Conservation (phyloP, 495 filamentous ascomycete species). For the Talaromyces trachyspermus region DNA sequence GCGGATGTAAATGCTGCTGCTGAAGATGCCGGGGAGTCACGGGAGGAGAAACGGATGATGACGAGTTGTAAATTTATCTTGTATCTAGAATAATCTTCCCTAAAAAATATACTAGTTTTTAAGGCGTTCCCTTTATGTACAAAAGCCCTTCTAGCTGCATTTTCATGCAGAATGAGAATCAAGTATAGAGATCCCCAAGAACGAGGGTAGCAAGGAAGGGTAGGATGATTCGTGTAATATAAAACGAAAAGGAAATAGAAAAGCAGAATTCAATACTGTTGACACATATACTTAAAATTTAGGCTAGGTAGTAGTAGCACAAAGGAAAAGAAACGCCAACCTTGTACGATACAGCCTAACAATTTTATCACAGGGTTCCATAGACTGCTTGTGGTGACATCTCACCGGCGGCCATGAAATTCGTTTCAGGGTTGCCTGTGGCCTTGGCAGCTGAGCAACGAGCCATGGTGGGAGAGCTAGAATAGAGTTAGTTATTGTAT, state of each 20-base stretch:
- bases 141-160: conserved; percentile 4
- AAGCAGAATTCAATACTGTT: conserved; percentile 36
- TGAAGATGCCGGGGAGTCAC: conserved; percentile 16
- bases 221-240: conserved; percentile 7
- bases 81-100: too few species aligned
- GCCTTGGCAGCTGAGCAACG: conserved; percentile 83
- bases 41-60: conserved; percentile 45
- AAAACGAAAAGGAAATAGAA: conserved; percentile 12
- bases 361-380: conserved; percentile 22
- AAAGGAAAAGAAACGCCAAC: conserved; percentile 22
- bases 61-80: conserved; percentile 48
- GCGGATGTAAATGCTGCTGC: conserved; percentile 3
- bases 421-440: conserved; percentile 60
- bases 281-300: conserved; percentile 16
- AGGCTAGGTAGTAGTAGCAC: conserved; percentile 18
- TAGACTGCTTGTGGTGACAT: conserved; percentile 42
- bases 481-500: conserved; percentile 22
- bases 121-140: conserved; percentile 2
- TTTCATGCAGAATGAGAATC: conserved; percentile 4
- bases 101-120: too few species aligned
- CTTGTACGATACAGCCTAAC: conserved; percentile 11
- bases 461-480: conserved; percentile 92
- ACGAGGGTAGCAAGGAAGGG: conserved; percentile 12
- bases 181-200: background rate
- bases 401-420: conserved; percentile 79